phyloP scores from a whole-genome alignment of 1,284 basidiomycete species.

The Cryptococcus sp. region DNA sequence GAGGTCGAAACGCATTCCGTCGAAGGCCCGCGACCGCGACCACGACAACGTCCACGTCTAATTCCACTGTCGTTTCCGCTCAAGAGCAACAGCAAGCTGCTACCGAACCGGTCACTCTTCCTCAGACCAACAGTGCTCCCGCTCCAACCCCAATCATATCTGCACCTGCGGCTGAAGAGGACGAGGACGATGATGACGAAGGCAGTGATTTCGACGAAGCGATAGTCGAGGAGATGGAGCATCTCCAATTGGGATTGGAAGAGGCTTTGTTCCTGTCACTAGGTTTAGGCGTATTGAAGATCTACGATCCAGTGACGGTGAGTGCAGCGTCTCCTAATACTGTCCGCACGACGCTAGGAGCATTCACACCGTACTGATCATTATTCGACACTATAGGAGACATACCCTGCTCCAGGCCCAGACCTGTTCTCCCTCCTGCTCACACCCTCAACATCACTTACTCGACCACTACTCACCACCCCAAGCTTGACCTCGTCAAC shows the following conservation, averaged over 20 bases:
- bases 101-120: too few species aligned
- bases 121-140: not conserved
- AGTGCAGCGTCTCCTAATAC: conserved; percentile 22
- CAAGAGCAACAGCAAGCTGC: too few species aligned
- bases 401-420: conserved; percentile 56
- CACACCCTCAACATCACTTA: conserved; percentile 24
- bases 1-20: conserved; percentile 45
- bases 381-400: conserved; percentile 10
- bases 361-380: not conserved
- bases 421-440: conserved; percentile 52
- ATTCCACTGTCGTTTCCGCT: not conserved
- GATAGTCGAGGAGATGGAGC: conserved; percentile 72
- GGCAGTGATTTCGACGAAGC: conserved; percentile 57
- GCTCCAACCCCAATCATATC: conserved; percentile 40
- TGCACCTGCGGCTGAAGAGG: conserved; percentile 60
- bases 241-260: conserved; percentile 85
- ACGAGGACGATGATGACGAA: conserved; percentile 50
- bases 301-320: conserved; percentile 68
- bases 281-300: conserved; percentile 79
- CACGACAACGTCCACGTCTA: not conserved
- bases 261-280: conserved; percentile 92
- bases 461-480: conserved; percentile 33
- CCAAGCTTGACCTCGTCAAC: conserved; percentile 7
- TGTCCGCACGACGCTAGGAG: conserved; percentile 57
- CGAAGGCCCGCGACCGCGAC: conserved; percentile 21